Conservation (phyloP, 106 monocot genomes). For the Platanthera zijinensis region DNA sequence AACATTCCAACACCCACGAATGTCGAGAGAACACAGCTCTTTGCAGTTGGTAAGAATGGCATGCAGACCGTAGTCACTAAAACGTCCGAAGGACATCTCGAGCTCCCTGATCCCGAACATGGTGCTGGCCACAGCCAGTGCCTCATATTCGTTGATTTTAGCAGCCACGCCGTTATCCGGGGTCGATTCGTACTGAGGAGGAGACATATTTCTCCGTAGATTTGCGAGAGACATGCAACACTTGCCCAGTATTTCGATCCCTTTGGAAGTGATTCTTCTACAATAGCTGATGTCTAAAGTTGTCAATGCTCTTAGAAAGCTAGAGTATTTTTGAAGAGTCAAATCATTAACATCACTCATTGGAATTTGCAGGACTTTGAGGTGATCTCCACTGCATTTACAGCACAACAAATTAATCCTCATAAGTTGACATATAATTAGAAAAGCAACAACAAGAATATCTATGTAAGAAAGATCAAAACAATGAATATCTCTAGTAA, state of each 20-base stretch:
- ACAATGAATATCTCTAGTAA: no score
- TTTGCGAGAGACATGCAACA: conserved; percentile 37
- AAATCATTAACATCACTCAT: conserved; percentile 40
- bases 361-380: conserved; percentile 46
- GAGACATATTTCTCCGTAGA: conserved; percentile 43
- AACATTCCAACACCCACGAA: conserved; percentile 57
- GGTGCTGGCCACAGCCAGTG: conserved; percentile 29
- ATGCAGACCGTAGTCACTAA: conserved; percentile 31
- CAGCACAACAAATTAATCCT: neutral
- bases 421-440: neutral
- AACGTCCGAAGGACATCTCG: conserved; percentile 44
- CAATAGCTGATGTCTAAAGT: conserved; percentile 58
- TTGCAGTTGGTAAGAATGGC: conserved; percentile 37
- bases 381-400: conserved; percentile 5
- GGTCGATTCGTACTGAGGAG: conserved; percentile 6
- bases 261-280: conserved; percentile 33
- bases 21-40: conserved; percentile 32
- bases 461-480: no score
- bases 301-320: conserved; percentile 17
- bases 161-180: conserved; percentile 5
- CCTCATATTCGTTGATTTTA: conserved; percentile 33
- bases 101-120: conserved; percentile 40
- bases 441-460: no score
- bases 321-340: conserved; percentile 12
- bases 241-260: conserved; percentile 35